Evolutionary conservation across 352 stramenopile species (phyloP).

Genomic region (Pseudoperonospora humuli): DNA sequence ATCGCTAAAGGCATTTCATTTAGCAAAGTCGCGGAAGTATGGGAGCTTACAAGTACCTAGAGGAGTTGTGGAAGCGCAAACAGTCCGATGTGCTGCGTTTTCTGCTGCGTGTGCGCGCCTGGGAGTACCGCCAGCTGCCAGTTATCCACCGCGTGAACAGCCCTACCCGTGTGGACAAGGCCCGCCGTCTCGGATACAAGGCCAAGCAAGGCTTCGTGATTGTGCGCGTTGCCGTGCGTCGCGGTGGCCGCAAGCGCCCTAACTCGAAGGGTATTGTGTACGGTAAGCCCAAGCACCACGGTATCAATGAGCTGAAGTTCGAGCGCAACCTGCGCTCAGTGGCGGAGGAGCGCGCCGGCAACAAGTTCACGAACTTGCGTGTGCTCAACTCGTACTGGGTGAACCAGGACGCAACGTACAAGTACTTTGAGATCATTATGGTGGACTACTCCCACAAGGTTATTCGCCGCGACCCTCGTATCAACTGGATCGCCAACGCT

Average conservation of each 20-base stretch:
- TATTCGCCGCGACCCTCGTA: slow-evolving; percentile 98
- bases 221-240: slow-evolving; percentile 95
- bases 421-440: slow-evolving; percentile 99
- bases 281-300: slow-evolving; percentile 99
- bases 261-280: slow-evolving; percentile 99
- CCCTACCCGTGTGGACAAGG: slow-evolving; percentile 98
- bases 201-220: slow-evolving; percentile 99
- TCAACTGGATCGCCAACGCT: slow-evolving; percentile 99
- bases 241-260: slow-evolving; percentile 97
- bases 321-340: slow-evolving; percentile 96
- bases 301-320: slow-evolving; percentile 99
- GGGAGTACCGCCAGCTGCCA: slow-evolving; percentile 98
- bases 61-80: slow-evolving; percentile 99
- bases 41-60: slow-evolving; percentile 99
- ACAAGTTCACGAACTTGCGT: slow-evolving; percentile 96
- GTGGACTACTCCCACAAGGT: slow-evolving; percentile 97
- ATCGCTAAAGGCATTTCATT: slow-evolving; percentile 11
- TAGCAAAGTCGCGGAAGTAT: slow-evolving; percentile 79
- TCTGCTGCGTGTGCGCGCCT: slow-evolving; percentile 96
- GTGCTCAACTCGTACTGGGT: slow-evolving; percentile 99
- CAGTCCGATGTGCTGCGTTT: slow-evolving; percentile 99
- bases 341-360: slow-evolving; percentile 97
- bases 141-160: slow-evolving; percentile 93
- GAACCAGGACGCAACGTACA: slow-evolving; percentile 99
- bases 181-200: slow-evolving; percentile 99